Evolutionary conservation across 352 stramenopile genomes (phyloP).

Genomic region (Phytophthora macrochlamydospora): DNA sequence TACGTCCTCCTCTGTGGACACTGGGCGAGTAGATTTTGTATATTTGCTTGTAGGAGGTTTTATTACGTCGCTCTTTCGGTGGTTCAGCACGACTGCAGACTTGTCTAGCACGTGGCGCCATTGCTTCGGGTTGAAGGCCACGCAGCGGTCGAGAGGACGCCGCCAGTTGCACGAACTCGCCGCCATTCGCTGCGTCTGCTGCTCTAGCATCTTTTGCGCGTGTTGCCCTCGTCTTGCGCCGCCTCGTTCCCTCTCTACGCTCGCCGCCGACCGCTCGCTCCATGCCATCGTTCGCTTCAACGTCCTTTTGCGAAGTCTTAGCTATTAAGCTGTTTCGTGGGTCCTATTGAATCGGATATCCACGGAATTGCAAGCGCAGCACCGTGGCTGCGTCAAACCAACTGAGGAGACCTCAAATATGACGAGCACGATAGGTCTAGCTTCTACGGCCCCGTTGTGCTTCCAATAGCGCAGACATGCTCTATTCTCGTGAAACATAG

Average conservation of each 20-base stretch:
- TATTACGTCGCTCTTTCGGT: not conserved
- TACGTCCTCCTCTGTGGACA: slow-evolving; percentile 39
- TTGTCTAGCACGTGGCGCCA: slow-evolving; percentile 57
- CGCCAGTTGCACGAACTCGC: slow-evolving; percentile 58
- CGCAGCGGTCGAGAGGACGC: slow-evolving; percentile 51
- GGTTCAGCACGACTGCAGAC: slow-evolving; percentile 31
- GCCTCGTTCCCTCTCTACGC: not conserved
- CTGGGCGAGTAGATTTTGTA: too few relatives aligned
- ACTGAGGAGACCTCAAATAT: too few relatives aligned
- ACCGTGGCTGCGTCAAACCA: too few relatives aligned
- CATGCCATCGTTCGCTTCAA: not conserved
- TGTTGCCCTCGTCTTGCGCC: slow-evolving; percentile 1
- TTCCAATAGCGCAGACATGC: too few relatives aligned
- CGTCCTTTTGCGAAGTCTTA: too few relatives aligned
- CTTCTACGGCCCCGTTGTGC: too few relatives aligned
- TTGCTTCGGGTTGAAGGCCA: slow-evolving; percentile 61
- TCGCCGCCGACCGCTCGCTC: slow-evolving; percentile 1
- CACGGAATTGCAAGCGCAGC: too few relatives aligned
- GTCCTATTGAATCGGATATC: too few relatives aligned
- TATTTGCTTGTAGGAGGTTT: too few relatives aligned
- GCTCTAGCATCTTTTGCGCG: not conserved
- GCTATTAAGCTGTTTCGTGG: too few relatives aligned
- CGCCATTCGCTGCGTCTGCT: not conserved
- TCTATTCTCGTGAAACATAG: too few relatives aligned
- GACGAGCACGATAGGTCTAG: too few relatives aligned